Evolutionary conservation across 257 asterid species (phyloP), one percentile per base, ranked within the genome.

Genomic region (Nemophila menziesii): DNA sequence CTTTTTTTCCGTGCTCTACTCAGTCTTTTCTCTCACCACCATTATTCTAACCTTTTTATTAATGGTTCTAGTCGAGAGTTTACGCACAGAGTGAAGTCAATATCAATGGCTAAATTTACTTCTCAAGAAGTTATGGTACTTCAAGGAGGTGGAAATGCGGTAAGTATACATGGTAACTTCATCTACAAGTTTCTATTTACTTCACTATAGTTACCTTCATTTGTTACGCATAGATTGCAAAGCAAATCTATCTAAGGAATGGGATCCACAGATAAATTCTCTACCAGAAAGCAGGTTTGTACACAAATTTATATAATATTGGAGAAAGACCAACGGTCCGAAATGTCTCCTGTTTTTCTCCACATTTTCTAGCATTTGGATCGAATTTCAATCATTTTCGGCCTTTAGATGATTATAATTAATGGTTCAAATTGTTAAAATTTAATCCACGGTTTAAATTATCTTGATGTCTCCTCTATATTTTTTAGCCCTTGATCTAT

Each of bases 121-220:
- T 62, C 92, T 19, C 95, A 80, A 70, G 97, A 89, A 89, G 93
- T 89, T 55, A 84, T 92, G 64, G 95, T 93, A n/a, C 95, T 89
- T 60, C 92, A 89, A 69, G 95, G 93, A 55, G 95, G 97, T 51
- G 97, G 95, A 45, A 89, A 89, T 67, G 90, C 92, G 79, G 97
- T 89, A 78, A 26, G 52, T 65, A 40, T n/a, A n/a, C 17, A 7
- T 29, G 0, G 9, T 33, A 16, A 54, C 54, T 58, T 21, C 23
- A 33, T 52, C 44, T 18, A 42, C 29, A 45, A 11, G 42, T 15
- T 50, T 22, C 49, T 20, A 18, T 26, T 49, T 43, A 39, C 21
- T 51, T 13, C 19, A 62, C 61, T 54, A 29, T 36, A 63, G 48
- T 59, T 26, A 29, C 39, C 36, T 7, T 27, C n/a, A 4, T 33